Percentiles rank a stretch among this genome's conserved stretches.
phyloP scores from a whole-genome alignment of 1,284 basidiomycete species.

The Pyrrhoderma lamaoense region DNA sequence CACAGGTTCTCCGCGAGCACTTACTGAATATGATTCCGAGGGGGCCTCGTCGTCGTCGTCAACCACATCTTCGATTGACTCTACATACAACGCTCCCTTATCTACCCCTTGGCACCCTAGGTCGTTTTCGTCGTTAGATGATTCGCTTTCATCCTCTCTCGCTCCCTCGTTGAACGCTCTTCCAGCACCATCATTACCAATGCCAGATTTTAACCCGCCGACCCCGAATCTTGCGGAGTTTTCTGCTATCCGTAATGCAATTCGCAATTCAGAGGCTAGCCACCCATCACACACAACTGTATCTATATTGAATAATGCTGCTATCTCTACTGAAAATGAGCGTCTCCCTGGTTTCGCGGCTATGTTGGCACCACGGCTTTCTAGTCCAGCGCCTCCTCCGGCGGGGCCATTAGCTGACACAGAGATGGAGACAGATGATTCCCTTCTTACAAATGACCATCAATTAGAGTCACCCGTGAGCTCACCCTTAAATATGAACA shows the following conservation, averaged over 20 bases:
- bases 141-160: too few relatives aligned
- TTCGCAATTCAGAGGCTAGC: not conserved
- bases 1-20: too few relatives aligned
- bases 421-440: conserved; percentile 1
- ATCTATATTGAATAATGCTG: too few relatives aligned
- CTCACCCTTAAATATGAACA: not conserved
- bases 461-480: not conserved
- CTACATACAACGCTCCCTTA: not conserved
- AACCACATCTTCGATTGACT: not conserved
- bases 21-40: too few relatives aligned
- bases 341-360: conserved; percentile 10
- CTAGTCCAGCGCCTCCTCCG: conserved; percentile 13
- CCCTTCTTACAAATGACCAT: not conserved
- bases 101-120: not conserved
- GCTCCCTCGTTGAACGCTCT: too few relatives aligned
- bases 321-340: not conserved
- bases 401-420: not conserved
- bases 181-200: not conserved
- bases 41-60: not conserved
- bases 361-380: conserved; percentile 12
- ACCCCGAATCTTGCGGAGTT: conserved; percentile 13
- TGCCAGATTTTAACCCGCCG: conserved; percentile 1
- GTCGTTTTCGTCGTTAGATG: not conserved
- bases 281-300: too few relatives aligned
- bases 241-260: conserved; percentile 1